Evolutionary conservation across 1,139 yeast genomes (phyloP).

Genomic region (Protomyces arabidopsidicola): DNA sequence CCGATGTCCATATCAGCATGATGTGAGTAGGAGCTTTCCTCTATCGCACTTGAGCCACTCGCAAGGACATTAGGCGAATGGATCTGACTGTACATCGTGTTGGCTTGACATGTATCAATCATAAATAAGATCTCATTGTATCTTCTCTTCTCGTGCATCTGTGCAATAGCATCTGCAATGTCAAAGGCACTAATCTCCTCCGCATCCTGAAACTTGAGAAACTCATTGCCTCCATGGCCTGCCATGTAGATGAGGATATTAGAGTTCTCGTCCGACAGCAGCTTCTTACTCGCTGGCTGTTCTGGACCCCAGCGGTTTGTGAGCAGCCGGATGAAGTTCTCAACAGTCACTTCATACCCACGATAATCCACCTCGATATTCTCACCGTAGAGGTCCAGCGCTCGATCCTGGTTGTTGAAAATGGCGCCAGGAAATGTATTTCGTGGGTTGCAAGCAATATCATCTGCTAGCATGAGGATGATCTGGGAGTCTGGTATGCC

Average conservation of each 20-base stretch:
- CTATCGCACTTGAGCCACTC: conserved; percentile 86
- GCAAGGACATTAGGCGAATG: conserved; percentile 90
- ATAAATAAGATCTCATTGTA: conserved; percentile 92
- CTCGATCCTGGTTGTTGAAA: conserved; percentile 88
- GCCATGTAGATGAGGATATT: conserved; percentile 92
- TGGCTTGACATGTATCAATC: conserved; percentile 99
- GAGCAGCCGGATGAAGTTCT: conserved; percentile 78
- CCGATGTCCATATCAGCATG: conserved; percentile 95
- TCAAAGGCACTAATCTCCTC: conserved; percentile 95
- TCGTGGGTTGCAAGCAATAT: conserved; percentile 93
- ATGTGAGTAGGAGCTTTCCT: conserved; percentile 90
- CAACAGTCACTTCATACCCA: conserved; percentile 97
- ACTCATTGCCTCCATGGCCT: conserved; percentile 98
- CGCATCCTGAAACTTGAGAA: conserved; percentile 94
- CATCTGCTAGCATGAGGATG: conserved; percentile 92
- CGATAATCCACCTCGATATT: conserved; percentile 93
- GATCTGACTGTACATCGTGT: conserved; percentile 89
- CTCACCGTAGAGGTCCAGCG: conserved; percentile 90
- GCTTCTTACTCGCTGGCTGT: conserved; percentile 85
- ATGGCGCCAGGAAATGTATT: conserved; percentile 96
- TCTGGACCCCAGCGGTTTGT: conserved; percentile 91
- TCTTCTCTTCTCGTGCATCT: conserved; percentile 86
- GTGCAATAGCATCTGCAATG: conserved; percentile 94
- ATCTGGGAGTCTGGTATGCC: conserved; percentile 98
- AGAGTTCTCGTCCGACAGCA: conserved; percentile 87